Percentiles rank a stretch among this genome's conserved stretches.
These are phyloP conservation scores for Stentor coeruleus DNA, from an alignment of 73 alveolate genomes.

Conservation along the genomic window DNA sequence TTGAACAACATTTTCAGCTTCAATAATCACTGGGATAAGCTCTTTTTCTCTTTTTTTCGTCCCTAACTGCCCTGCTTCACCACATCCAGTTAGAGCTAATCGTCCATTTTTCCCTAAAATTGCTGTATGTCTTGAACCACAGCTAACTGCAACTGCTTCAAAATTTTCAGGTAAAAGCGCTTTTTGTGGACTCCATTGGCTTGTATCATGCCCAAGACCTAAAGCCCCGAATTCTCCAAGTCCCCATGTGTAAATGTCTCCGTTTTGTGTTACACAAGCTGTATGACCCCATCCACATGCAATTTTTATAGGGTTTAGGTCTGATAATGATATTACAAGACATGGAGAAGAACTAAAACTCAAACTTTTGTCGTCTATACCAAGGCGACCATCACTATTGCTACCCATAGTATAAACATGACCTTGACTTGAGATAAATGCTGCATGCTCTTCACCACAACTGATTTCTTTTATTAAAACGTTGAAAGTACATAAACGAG, in stretches of 20 bases:
- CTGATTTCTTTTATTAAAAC: constrained; percentile 40
- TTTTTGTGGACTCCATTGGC: constrained; percentile 13
- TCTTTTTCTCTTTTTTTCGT: constrained; percentile 30
- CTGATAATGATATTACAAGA: constrained; percentile 39
- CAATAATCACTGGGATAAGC: neutral
- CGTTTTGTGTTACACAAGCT: constrained; percentile 35
- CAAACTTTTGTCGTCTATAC: constrained; percentile 71
- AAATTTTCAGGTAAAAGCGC: neutral
- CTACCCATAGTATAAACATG: constrained; percentile 92
- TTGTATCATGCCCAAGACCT: constrained; percentile 19
- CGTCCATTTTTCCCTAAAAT: constrained; percentile 33
- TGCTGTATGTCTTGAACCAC: constrained; percentile 43
- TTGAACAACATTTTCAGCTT: constrained; percentile 34
- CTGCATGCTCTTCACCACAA: constrained; percentile 64
- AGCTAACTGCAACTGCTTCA: constrained; percentile 9
- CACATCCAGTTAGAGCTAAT: constrained; percentile 26
- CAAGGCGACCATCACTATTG: constrained; percentile 86
- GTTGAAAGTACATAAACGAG: constrained; percentile 50
- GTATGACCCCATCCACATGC: constrained; percentile 58
- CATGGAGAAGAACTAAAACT: constrained; percentile 42
- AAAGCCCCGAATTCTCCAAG: constrained; percentile 56
- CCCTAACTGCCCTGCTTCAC: constrained; percentile 39
- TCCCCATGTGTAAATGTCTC: constrained; percentile 66
- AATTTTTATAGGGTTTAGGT: constrained; percentile 29
- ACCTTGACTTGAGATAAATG: constrained; percentile 60